phyloP scores from a whole-genome alignment of 371 early-diverging fungal genomes.

The Nematocida parisii region DNA sequence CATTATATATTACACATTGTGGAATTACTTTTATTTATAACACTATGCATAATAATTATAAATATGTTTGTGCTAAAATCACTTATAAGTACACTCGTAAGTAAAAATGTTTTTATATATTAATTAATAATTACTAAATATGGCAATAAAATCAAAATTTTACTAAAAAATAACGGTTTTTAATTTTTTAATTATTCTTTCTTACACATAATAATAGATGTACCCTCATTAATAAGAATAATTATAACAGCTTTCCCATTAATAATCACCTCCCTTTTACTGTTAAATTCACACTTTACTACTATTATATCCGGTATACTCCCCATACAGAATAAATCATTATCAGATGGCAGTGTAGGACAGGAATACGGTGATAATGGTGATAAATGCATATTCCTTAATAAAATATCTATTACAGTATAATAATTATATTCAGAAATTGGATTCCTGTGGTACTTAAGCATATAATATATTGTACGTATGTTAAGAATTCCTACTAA shows the following conservation, averaged over 20 bases:
- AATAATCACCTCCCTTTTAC: neutral
- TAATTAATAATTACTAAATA: too few species aligned
- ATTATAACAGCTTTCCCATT: neutral
- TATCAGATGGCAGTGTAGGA: constrained; percentile 9
- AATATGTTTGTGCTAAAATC: too few species aligned
- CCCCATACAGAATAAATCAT: constrained; percentile 21
- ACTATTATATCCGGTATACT: constrained; percentile 34
- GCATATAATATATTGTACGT: neutral
- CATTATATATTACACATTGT: too few species aligned
- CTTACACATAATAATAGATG: too few species aligned
- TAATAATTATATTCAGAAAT: constrained; percentile 7
- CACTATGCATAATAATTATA: too few species aligned
- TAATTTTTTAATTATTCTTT: too few species aligned
- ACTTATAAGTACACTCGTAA: too few species aligned
- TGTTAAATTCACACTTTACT: neutral
- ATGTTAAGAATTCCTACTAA: constrained; percentile 29
- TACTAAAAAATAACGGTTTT: too few species aligned
- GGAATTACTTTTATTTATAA: too few species aligned
- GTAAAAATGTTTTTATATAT: too few species aligned
- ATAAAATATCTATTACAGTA: constrained; percentile 11
- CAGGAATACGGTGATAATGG: constrained; percentile 30
- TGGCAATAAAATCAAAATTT: too few species aligned
- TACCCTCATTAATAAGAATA: neutral
- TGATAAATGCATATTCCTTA: constrained; percentile 34
- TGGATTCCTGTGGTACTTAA: neutral